Evolutionary conservation across 192 early-diverging fungal genomes (phyloP), one percentile per base, ranked within the genome.

Genomic region (Spizellomyces sp.): DNA sequence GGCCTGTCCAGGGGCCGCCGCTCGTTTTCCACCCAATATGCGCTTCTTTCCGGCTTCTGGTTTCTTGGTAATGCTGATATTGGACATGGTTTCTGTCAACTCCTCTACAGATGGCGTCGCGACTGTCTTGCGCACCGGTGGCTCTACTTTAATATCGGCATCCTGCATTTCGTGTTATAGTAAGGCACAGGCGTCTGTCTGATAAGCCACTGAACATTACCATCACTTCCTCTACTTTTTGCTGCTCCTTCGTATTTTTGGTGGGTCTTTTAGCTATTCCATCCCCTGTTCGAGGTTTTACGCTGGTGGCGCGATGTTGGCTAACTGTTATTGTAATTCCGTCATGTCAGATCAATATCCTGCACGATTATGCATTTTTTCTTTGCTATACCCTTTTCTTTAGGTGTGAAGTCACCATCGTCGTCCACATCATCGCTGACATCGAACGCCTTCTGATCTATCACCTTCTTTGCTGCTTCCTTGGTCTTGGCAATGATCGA

Each of bases 321-420:
- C 27, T 36, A 36, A 36, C 27, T 36, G 27, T 36, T 36, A 36
- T 36, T 36, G 27, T 36, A 36, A 36, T 36, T 36, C 3, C 27
- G 3, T 36, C 27, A 36, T 36, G 27, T 36, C 27, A 36, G 27
- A 36, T 36, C 27, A 36, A 36, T 36, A 36, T 36, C 27, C 27
- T 36, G 27, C 27, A 36, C 27, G 1, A 36, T 0, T 3, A 36
- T 36, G 27, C 27, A 0, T 36, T 6, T 62, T 65, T 65, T 36
- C 4, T 62, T 65, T 65, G 58, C n/a, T 61, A 48, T 27, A 41
- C 36, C 6, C 43, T 56, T 48, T 12, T 69, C 48, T 15, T 5
- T 45, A 15, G 36, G 56, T 27, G 41, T 48, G 27, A 79, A 75
- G 12, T 75, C 68, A 50, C 66, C 78, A 43, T 79, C 74, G 46